Evolutionary conservation across 78 protist species (phyloP).

Genomic region (Dictyostelium discoideum): dicty_2.7 NC_007091.3:3252001-3252500

Average conservation of each 20-base stretch:
- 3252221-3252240: not conserved
- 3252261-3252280: not conserved
- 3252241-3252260: not conserved
- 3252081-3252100: too few relatives aligned
- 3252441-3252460: not conserved
- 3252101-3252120: too few relatives aligned
- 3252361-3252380: not conserved
- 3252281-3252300: not conserved
- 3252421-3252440: not conserved
- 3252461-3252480: not conserved
- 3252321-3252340: not conserved
- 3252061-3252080: not conserved
- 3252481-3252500: not conserved
- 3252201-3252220: not conserved
- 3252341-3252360: not conserved
- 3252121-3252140: too few relatives aligned
- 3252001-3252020: not conserved
- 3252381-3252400: slow-evolving; percentile 3
- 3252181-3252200: not conserved
- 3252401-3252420: not conserved
- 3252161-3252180: not conserved
- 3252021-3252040: not conserved
- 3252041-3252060: not conserved
- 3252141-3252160: not conserved
- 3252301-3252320: not conserved